A percentile compares a stretch with the other conserved stretches of the same genome.
phyloP scores from a whole-genome alignment of 2,329 filamentous ascomycete genomes.

The Blumeria hordei region DNA sequence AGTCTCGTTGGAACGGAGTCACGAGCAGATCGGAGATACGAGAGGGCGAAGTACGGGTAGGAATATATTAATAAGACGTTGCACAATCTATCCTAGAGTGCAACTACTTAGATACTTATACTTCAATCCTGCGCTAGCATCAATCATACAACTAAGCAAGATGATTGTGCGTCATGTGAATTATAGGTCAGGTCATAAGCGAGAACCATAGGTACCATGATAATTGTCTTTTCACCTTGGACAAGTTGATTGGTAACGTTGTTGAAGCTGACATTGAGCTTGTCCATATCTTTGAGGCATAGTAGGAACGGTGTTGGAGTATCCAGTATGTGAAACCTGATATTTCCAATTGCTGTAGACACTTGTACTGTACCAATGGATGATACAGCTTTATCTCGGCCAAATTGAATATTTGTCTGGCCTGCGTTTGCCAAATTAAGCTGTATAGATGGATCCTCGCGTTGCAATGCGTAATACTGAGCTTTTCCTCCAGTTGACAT shows the following conservation, averaged over 20 bases:
- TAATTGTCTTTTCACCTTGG: not conserved
- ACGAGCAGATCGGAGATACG: no score
- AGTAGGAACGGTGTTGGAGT: not conserved
- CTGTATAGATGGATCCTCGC: not conserved
- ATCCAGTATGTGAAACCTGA: not conserved
- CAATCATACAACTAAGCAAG: no score
- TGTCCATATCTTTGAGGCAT: not conserved
- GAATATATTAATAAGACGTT: no score
- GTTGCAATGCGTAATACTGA: not conserved
- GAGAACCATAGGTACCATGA: no score
- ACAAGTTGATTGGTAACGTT: not conserved
- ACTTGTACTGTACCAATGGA: not conserved
- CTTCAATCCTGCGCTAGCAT: no score
- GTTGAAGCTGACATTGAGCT: conserved; percentile 1
- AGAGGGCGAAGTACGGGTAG: no score
- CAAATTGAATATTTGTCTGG: not conserved
- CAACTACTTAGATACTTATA: no score
- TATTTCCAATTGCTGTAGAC: not conserved
- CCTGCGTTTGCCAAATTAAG: not conserved
- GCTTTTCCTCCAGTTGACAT: not conserved
- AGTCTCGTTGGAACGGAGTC: no score
- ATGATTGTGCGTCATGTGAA: no score
- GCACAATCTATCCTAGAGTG: no score
- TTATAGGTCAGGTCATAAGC: no score
- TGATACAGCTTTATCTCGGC: not conserved